Conservation (phyloP, 257 asterid species). For the Penstemon newberryi region DNA sequence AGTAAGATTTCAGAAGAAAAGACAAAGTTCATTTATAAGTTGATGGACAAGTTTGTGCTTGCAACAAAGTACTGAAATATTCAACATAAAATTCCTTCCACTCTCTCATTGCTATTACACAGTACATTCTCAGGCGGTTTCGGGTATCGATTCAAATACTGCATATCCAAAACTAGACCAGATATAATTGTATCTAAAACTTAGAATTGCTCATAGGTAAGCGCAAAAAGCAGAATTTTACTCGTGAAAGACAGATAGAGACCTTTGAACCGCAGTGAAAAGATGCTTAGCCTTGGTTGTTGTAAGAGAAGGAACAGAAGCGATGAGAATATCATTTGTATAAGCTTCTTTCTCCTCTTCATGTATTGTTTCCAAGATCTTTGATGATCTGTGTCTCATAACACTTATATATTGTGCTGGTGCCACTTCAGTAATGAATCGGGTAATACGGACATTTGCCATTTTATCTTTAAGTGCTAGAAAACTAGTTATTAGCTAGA, state of each 20-base stretch:
- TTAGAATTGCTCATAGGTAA: background rate
- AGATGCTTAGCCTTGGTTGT: slow-evolving; percentile 20
- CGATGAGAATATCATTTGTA: background rate
- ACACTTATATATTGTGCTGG: slow-evolving; percentile 58
- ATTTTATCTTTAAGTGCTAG: slow-evolving; percentile 25
- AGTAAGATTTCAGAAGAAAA: background rate
- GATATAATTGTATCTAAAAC: background rate
- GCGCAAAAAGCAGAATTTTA: background rate
- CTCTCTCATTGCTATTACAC: background rate
- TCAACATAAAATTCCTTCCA: background rate
- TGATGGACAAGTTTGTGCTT: background rate
- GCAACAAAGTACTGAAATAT: background rate
- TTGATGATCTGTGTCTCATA: slow-evolving; percentile 50
- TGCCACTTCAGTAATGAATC: slow-evolving; percentile 56
- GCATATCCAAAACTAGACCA: background rate
- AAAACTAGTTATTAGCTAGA: too few relatives aligned
- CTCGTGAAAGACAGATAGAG: slow-evolving; percentile 28
- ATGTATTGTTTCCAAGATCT: slow-evolving; percentile 68
- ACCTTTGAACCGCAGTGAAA: slow-evolving; percentile 26
- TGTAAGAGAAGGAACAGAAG: slow-evolving; percentile 16
- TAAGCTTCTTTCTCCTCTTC: slow-evolving; percentile 61
- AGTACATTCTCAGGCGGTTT: slow-evolving; percentile 1
- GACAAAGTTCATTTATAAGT: background rate
- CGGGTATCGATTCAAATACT: background rate
- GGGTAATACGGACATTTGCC: slow-evolving; percentile 55